Base-by-base conservation (phyloP, 2,329 filamentous ascomycete genomes). In the Aureobasidium musti region DNA sequence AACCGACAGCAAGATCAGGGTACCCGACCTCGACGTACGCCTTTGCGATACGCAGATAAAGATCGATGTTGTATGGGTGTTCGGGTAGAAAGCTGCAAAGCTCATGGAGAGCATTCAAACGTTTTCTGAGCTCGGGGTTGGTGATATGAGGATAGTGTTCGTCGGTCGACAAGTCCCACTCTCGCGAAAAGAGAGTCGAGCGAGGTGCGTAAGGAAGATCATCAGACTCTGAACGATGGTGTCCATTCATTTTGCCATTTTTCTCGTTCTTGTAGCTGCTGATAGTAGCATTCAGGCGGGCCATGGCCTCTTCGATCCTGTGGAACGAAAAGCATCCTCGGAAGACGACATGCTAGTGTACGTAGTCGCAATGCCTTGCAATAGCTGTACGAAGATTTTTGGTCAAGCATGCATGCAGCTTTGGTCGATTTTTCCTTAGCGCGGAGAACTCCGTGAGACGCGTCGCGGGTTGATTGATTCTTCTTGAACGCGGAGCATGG, bases 1-100 rank as follows among this genome's bases (percentile, higher is more conserved):
- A 93, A 39, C 92, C 91, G 13, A 89, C 89, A 5, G 92, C 92
- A 45, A 99, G 85, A 76, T 99, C 95, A 0, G 92, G 91, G 77
- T 97, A 98, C 43, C 87, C 91, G 54, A 97, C 83, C 53, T 87
- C 81, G 19, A 87, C 84, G 77, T 97, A 87, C 49, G 90, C 81
- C 39, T 85, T 80, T 28, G 91, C 91, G 37, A 93, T 86, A 69
- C 89, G 84, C 11, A 89, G 79, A 30, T 78, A 75, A 8, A 89
- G 80, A 26, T 77, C 75, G 53, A 79, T 75, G 68, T 77, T 79
- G 69, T 80, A 80, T 10, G 78, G 77, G 6, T 65, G 67, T 65
- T 65, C 65, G n/a, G 67, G 59, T 5, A 69, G n/a, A 49, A 68
- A 69, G 39, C 65, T 64, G 52, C 53, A 59, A 10, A 69, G 39